Evolutionary conservation across 441 rosid genomes (phyloP), one percentile per base, ranked within the genome.

Genomic region (Biscutella laevigata): DNA sequence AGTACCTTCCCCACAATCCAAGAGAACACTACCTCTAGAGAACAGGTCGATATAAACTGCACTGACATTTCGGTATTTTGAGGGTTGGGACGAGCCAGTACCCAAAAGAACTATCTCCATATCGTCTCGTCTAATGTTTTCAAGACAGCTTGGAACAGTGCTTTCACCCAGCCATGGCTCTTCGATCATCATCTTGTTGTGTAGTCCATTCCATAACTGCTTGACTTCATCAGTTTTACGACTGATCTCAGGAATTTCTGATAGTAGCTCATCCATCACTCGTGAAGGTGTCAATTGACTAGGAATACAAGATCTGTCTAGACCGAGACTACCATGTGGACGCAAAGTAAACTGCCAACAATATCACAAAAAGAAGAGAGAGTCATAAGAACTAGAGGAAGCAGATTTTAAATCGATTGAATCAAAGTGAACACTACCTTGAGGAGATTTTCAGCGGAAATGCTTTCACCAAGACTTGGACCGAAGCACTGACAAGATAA

Each of bases 1-100:
- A 26, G 96, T 88, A 58, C 96, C 98, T 81, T 92, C 98, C 45
- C 98, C 95, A 41, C 96, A 92, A 57, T 92, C 96, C 46, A 88
- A 75, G 44, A 92, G 81, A 53, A 92, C 36, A 61, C 96, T 75
- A 33, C 96, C 96, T 53, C 71, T 80, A 22, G 84, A 75, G 63
- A 79, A 92, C 38, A 92, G 89, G 75, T 92, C 79, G 38, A 92
- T 44, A 65, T 80, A 81, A 57, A 88, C 58, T 9, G 98, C 70
- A 53, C 77, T 92, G 57, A 88, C 98, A 53, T 92, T 92, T 50
- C 98, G 74, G 59, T 88, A 88, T 69, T 86, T 88, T 27, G 98
- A 91, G 62, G 98, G 98, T 70, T 88, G 94, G 19, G 95, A 85
- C 5, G 96, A 91, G 59, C 98, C 96, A 5, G 98, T 88, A 21